Base-by-base conservation (phyloP, 768 basidiomycete genomes). In the Amanita brunnescens region DNA sequence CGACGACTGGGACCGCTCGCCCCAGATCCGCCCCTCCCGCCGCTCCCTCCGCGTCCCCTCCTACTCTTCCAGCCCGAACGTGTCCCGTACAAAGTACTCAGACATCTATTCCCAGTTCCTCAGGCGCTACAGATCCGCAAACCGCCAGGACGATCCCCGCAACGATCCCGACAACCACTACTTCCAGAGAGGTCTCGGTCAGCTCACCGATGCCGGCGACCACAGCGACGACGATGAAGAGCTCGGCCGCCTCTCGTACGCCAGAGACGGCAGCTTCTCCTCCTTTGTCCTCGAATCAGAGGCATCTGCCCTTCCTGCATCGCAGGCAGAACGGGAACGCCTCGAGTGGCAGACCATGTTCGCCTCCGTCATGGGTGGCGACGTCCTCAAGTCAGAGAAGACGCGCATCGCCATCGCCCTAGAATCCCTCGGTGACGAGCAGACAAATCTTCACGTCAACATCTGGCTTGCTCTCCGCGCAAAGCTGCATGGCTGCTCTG, bases 301-400 rank as follows among this genome's bases (percentile, higher is more conserved):
- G 57, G 73, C 77, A 42, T 51, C 50, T 9, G 75, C 78, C 46
- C 76, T 83, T 52, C 83, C 86, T 21, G 78, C 80, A 37, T 84
- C 87, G 1, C 71, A 75, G 48, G 81, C 87, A 59, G 87, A 91
- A 61, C 76, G 79, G 55, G 88, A 92, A 59, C 76, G 94, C 23
- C 67, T 94, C 43, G 93, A 96, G 67, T 98, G 96, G 96, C 92
- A 94, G 66, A 86, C 86, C 14, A 87, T 97, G 83, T 80, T 98
- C 29, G 81, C 90, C 10, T 95, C 93, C 26, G 95, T 98, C 21
- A 76, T 99, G 41, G 81, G 81, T 26, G 94, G 96, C 8, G 94
- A 98, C 60, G 92, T 99, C 9, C 79, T 99, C 56, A 91, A 87
- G 64, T 87, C 91, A 0, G 96, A 98, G 70, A 96, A 92, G 69